Base-by-base conservation (phyloP, 2,329 filamentous ascomycete genomes). In the Fusarium tricinctum region DNA sequence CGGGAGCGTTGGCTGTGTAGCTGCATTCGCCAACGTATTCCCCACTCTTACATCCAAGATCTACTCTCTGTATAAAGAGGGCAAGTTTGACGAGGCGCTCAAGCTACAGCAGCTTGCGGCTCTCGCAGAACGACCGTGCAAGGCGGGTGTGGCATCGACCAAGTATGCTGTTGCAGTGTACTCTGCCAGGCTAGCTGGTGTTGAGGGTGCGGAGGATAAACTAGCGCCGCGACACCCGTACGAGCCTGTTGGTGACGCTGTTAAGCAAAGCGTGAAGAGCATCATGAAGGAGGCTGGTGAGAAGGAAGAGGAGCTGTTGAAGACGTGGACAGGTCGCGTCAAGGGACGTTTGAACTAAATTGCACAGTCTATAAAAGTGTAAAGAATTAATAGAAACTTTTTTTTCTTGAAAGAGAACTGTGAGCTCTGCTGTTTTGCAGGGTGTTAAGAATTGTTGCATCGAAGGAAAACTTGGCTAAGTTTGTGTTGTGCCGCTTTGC, bases 111-210 rank as follows among this genome's bases (percentile, higher is more conserved):
- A 82, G 58, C 85, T 84, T 74, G 87, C 89, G 0, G 88, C 89
- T 9, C 77, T 92, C 51, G 89, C 89, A 0, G 90, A 92, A 76
- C 85, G 85, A 58, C 85, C 87, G 1, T 87, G 86, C 72, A 92
- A 92, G 78, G 83, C 84, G 13, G 90, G 90, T 8, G 90, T 92
- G 70, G 89, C 88, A 10, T 82, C 83, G 3, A 88, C 86, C n/a
- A 92, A 92, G 78, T 91, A 90, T 74, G 90, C 89, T 0, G 88
- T 88, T 0, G 84, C 87, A 4, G 78, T 88, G 32, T 87, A 85
- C 68, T 87, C 87, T 33, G 90, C 88, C 3, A 82, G 77, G 58
- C 76, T 78, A 51, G 89, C 89, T 2, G 88, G 88, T 0, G 86
- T 92, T 38, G 83, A 86, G 60, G 84, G 83, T 3, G 87, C 88